A percentile compares a stretch with the other conserved stretches of the same genome.
Conservation (phyloP, 176 grass and related monocot species). For the Melocanna baccifera region DNA sequence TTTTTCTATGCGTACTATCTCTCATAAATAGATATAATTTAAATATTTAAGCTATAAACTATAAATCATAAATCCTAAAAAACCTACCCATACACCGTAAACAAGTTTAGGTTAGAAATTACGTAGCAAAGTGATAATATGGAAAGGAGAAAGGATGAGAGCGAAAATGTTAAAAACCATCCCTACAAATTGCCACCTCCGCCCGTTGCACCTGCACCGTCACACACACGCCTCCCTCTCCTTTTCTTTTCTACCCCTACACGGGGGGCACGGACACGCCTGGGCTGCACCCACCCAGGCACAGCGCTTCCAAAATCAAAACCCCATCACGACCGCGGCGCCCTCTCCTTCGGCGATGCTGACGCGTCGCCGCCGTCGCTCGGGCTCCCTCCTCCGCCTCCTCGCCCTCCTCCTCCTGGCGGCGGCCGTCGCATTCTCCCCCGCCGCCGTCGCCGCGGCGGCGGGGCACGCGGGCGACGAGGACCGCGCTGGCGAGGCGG, state of each 20-base stretch:
- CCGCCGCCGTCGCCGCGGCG: not conserved
- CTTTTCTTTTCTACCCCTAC: slow-evolving; percentile 12
- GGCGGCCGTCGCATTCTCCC: slow-evolving; percentile 16
- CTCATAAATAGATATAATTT: too few relatives aligned
- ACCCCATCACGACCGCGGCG: slow-evolving; percentile 18
- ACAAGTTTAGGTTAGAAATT: too few relatives aligned
- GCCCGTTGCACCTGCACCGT: not conserved
- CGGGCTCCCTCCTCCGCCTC: slow-evolving; percentile 18
- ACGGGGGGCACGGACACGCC: slow-evolving; percentile 17
- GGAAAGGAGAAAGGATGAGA: too few relatives aligned
- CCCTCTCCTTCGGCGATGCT: slow-evolving; percentile 45
- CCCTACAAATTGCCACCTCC: slow-evolving; percentile 4
- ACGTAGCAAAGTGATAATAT: too few relatives aligned
- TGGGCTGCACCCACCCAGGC: not conserved
- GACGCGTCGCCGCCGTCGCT: slow-evolving; percentile 36
- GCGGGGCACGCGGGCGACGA: slow-evolving; percentile 16
- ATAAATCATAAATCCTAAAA: too few relatives aligned
- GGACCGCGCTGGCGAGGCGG: slow-evolving; percentile 28
- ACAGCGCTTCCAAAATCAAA: slow-evolving; percentile 30
- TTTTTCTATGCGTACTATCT: too few relatives aligned
- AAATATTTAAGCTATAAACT: too few relatives aligned
- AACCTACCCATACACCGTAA: too few relatives aligned
- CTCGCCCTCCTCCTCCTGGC: slow-evolving; percentile 18
- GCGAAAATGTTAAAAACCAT: too few relatives aligned
- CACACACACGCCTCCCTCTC: not conserved